Evolutionary conservation across 805 yeast genomes (phyloP), one percentile per base, ranked within the genome.

Genomic region (Brettanomyces nanus): DNA sequence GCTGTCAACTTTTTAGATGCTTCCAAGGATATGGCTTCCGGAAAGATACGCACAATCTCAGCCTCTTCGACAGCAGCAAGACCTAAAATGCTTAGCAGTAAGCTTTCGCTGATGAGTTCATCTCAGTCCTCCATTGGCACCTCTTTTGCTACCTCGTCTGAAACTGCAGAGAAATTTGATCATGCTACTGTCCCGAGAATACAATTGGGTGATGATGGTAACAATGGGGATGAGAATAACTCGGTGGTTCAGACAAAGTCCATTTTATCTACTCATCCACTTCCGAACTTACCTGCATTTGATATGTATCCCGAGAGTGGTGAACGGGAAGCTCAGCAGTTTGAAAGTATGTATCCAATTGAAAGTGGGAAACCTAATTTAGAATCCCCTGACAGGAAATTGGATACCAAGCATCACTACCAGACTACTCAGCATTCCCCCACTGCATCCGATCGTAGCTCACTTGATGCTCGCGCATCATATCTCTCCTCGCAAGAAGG

Each of bases 1-100:
- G 83, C 84, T 1, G 52, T 77, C 3, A 46, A 45, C 25, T 29
- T 49, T 19, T 35, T 52, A 21, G 42, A 44, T 35, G 38, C 47
- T 19, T 50, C 58, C 10, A 55, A 40, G 35, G 54, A 50, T 19
- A 19, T 27, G 31, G 37, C 37, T 5, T 10, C 25, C 4, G 37
- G 37, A 3, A 33, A 33, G 29, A 33, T 21, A 28, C 10, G 37
- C 4, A 14, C 37, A 2, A 28, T 34, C 22, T 33, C 36, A 6
- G 22, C 36, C 6, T 33, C 36, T 6, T 19, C 25, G 10, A 21
- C 36, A 10, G 30, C 29, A 6, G 19, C 30, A 6, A 22, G 30
- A 9, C 36, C 36, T 3, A 22, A 26, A 19, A 25, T 33, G 28
- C n/a, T 33, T 9, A 30, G 36, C 28, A 15, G 14, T 6, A 14